A percentile compares a stretch with the other conserved stretches of the same genome.
phyloP scores from a whole-genome alignment of 805 yeast species.

The Saccharomycopsis sp. region DNA sequence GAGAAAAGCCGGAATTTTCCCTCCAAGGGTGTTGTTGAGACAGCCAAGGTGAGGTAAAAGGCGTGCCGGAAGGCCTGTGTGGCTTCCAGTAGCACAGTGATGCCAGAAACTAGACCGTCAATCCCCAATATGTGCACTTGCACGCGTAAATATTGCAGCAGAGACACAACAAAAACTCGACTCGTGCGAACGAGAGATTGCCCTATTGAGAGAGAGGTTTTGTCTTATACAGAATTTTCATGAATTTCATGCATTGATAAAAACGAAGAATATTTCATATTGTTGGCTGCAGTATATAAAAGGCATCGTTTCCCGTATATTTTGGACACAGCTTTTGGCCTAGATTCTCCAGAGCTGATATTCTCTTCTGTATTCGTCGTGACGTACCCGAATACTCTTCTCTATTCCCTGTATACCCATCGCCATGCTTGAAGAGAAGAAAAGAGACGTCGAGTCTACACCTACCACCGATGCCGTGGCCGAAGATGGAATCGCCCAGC shows the following conservation, averaged over 20 bases:
- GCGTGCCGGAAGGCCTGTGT: too few relatives aligned
- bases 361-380: too few relatives aligned
- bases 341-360: not conserved
- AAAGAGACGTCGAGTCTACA: slow-evolving; percentile 3
- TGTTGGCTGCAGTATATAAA: too few relatives aligned
- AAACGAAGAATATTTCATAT: not conserved
- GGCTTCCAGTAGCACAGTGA: not conserved
- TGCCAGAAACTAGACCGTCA: not conserved
- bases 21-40: too few relatives aligned
- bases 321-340: not conserved
- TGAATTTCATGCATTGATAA: not conserved
- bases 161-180: not conserved
- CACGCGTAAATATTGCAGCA: not conserved
- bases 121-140: not conserved
- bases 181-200: not conserved
- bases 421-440: not conserved
- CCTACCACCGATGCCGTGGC: slow-evolving; percentile 29
- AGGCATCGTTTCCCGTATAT: not conserved
- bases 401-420: too few relatives aligned
- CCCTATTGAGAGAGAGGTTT: not conserved
- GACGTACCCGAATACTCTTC: too few relatives aligned
- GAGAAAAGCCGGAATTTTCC: not conserved
- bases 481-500: slow-evolving; percentile 18
- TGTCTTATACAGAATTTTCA: not conserved
- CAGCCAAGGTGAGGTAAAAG: too few relatives aligned